Evolutionary conservation across 2,329 filamentous ascomycete genomes (phyloP).

Genomic region (Alternaria sp.): DNA sequence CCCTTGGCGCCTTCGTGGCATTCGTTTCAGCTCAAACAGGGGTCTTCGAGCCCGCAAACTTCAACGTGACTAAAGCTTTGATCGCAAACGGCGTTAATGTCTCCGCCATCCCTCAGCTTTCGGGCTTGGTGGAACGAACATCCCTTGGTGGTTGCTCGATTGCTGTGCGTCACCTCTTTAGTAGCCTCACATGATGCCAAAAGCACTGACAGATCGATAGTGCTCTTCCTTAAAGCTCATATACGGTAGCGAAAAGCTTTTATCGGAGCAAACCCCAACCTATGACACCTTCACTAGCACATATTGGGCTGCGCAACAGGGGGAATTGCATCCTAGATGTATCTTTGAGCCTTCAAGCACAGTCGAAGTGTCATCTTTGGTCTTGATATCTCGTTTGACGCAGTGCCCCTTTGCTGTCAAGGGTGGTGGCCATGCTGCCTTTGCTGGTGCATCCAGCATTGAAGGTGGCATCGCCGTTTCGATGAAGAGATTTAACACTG

Average conservation of each 20-base stretch:
- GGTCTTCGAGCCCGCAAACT: conserved; percentile 28
- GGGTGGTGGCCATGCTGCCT: conserved; percentile 55
- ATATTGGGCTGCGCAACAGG: conserved; percentile 43
- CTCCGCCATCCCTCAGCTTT: conserved; percentile 27
- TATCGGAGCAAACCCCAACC: conserved; percentile 17
- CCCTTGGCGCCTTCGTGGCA: conserved; percentile 17
- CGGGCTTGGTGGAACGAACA: conserved; percentile 7
- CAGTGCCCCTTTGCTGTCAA: conserved; percentile 54
- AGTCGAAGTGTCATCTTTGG: conserved; percentile 28
- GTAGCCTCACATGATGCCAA: not conserved
- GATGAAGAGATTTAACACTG: conserved; percentile 44
- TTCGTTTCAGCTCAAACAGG: conserved; percentile 17
- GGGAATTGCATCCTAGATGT: conserved; percentile 32
- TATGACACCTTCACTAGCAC: conserved; percentile 33
- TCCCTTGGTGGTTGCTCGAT: conserved; percentile 22
- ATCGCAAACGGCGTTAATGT: conserved; percentile 29
- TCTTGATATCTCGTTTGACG: conserved; percentile 32
- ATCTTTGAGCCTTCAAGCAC: conserved; percentile 36
- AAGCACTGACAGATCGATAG: conserved; percentile 20
- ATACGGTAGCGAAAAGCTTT: conserved; percentile 29
- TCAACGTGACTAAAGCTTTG: conserved; percentile 32
- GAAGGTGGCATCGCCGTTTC: conserved; percentile 55
- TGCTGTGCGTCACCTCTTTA: conserved; percentile 27
- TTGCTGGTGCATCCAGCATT: conserved; percentile 54
- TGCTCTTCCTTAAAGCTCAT: conserved; percentile 34